Base-by-base conservation (phyloP, 1,139 yeast species). In the Sugiyamaella pinicola region DNA sequence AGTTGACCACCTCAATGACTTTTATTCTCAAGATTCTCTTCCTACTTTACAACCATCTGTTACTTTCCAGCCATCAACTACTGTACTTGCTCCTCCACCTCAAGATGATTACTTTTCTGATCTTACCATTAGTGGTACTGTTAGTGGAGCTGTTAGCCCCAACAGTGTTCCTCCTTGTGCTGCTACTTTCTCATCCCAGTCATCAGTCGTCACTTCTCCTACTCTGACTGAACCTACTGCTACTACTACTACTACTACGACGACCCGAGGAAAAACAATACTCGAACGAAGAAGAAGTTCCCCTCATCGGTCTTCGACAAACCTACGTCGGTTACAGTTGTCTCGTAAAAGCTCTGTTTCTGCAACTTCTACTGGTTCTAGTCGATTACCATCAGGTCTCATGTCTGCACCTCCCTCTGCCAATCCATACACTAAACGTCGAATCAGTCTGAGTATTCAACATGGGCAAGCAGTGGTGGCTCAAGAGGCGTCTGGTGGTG, bases 221-320 rank as follows among this genome's bases (percentile, higher is more conserved):
- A 21, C 29, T 41, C 39, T 35, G 12, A 8, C 44, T 29, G 43
- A 26, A 5, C 39, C 49, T 9, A 21, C 31, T 17, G 37, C 43
- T 13, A 19, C 26, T 17, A 17, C 35, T 19, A 54, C 29, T 21
- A 47, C 31, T 17, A 35, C 43, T 13, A 19, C 26, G 15, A 17
- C 35, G 15, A 54, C 29, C 28, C 42, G 54, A 22, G 51, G 37
- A 24, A 44, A 45, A 31, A 51, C 54, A 8, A 29, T 54, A n/a
- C 40, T 52, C 17, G 52, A 52, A 17, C 41, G 56, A 15, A 39
- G 55, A 29, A 45, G 45, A 31, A 39, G 46, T 13, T 47, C 51
- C 3, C 45, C 51, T 29, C 49, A 44, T 35, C 35, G 43, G 8
- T 49, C 54, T 18, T 24, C 48, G 33, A 38, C 59, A 46, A 37